Conservation (phyloP, 2,329 filamentous ascomycete species). For the Botrytis aclada region DNA sequence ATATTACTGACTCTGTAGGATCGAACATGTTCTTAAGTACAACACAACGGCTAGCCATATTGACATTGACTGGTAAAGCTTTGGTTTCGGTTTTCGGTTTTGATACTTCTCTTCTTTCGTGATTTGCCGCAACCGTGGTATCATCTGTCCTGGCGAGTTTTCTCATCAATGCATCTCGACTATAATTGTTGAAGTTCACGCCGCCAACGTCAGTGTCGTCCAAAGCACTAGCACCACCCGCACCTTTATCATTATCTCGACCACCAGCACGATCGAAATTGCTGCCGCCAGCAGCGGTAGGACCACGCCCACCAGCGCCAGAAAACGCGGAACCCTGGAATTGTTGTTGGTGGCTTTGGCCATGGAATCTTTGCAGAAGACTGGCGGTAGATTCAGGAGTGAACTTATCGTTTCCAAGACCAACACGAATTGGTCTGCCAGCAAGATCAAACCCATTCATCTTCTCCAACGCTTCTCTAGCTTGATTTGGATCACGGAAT, state of each 20-base stretch:
- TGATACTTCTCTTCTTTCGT: conserved; percentile 66
- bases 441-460: conserved; percentile 99
- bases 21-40: conserved; percentile 96
- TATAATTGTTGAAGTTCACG: conserved; percentile 99
- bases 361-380: conserved; percentile 86
- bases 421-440: conserved; percentile 94
- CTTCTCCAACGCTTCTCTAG: conserved; percentile 92
- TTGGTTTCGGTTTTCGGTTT: conserved; percentile 79
- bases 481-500: conserved; percentile 85
- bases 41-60: conserved; percentile 90
- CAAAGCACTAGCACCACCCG: conserved; percentile 85
- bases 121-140: conserved; percentile 54
- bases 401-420: conserved; percentile 99
- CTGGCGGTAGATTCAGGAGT: conserved; percentile 94
- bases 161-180: conserved; percentile 96
- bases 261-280: conserved; percentile 88
- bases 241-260: conserved; percentile 82
- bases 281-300: conserved; percentile 69
- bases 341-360: conserved; percentile 65
- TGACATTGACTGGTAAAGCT: conserved; percentile 78
- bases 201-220: conserved; percentile 97
- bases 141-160: conserved; percentile 97
- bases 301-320: conserved; percentile 81
- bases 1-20: conserved; percentile 71
- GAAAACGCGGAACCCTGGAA: conserved; percentile 92